These are phyloP conservation scores for Leptographium galeiforme DNA, from an alignment of 2,329 filamentous ascomycete genomes.

Conservation along the genomic window DNA sequence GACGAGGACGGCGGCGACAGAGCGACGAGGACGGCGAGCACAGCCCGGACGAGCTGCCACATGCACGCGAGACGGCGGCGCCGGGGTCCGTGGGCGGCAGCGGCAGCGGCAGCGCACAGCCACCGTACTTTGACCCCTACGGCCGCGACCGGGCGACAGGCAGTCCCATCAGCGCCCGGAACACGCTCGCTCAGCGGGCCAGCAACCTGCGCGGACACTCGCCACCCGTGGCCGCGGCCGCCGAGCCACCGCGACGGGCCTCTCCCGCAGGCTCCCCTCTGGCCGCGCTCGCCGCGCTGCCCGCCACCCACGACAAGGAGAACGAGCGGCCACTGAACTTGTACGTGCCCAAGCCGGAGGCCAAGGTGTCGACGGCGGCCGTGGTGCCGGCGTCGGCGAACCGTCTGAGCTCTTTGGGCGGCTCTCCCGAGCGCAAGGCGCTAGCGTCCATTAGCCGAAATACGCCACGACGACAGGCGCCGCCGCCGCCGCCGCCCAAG, in stretches of 20 bases:
- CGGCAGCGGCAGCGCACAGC: constrained; percentile 13
- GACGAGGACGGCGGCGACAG: constrained; percentile 53
- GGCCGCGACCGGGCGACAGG: constrained; percentile 40
- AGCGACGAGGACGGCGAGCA: constrained; percentile 51
- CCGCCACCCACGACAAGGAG: constrained; percentile 64
- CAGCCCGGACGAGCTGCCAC: constrained; percentile 21
- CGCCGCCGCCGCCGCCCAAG: constrained; percentile 67
- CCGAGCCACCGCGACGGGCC: neutral
- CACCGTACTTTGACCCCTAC: constrained; percentile 27
- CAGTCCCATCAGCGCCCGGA: constrained; percentile 40
- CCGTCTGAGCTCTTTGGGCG: too few species aligned
- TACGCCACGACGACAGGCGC: constrained; percentile 66
- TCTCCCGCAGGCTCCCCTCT: too few species aligned
- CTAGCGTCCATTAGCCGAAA: constrained; percentile 42
- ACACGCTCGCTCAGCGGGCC: constrained; percentile 17
- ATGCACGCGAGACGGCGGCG: constrained; percentile 13
- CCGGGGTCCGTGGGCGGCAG: neutral
- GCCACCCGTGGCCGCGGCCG: neutral
- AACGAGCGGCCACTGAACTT: constrained; percentile 67
- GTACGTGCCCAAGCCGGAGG: constrained; percentile 36
- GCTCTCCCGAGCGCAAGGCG: constrained; percentile 36
- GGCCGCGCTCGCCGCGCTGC: constrained; percentile 21
- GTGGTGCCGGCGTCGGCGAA: neutral
- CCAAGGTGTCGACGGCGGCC: neutral
- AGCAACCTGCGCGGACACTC: constrained; percentile 14